phyloP scores from a whole-genome alignment of 768 basidiomycete genomes.

The Suillus brevipes region DNA sequence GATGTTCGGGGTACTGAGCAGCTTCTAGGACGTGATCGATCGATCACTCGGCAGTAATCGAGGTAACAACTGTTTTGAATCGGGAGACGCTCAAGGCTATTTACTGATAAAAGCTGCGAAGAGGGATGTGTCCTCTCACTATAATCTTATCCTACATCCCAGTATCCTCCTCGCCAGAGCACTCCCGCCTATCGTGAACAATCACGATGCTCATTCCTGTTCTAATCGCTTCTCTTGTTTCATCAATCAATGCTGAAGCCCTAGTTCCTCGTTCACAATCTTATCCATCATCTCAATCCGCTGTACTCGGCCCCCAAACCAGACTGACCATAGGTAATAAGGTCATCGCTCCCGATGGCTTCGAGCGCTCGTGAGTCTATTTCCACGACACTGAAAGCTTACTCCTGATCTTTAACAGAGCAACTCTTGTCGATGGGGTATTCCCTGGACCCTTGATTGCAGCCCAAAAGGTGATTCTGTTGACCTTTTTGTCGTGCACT shows the following conservation, averaged over 20 bases:
- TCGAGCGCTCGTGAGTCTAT: conserved; percentile 36
- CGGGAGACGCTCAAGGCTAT: not conserved
- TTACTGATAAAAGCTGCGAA: not conserved
- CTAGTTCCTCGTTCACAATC: conserved; percentile 18
- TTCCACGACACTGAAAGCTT: not conserved
- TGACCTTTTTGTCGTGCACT: not conserved
- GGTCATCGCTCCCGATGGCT: conserved; percentile 50
- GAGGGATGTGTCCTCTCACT: not conserved
- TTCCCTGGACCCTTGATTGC: conserved; percentile 48
- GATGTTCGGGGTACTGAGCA: not conserved
- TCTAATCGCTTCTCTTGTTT: conserved; percentile 10
- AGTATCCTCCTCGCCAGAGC: not conserved
- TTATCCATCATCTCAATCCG: conserved; percentile 6
- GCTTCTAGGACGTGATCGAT: not conserved
- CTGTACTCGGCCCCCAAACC: conserved; percentile 21
- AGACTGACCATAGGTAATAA: conserved; percentile 40
- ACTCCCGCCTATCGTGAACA: not conserved
- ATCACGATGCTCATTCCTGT: conserved; percentile 17
- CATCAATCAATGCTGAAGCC: conserved; percentile 16
- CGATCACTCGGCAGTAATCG: not conserved
- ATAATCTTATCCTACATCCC: not conserved
- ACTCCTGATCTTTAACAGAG: conserved; percentile 21
- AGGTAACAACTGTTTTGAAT: not conserved
- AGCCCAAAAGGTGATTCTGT: conserved; percentile 34
- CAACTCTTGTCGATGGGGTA: conserved; percentile 42